These are phyloP conservation scores for Lentinula guzmanii DNA, from an alignment of 768 basidiomycete species.

Conservation along the genomic window DNA sequence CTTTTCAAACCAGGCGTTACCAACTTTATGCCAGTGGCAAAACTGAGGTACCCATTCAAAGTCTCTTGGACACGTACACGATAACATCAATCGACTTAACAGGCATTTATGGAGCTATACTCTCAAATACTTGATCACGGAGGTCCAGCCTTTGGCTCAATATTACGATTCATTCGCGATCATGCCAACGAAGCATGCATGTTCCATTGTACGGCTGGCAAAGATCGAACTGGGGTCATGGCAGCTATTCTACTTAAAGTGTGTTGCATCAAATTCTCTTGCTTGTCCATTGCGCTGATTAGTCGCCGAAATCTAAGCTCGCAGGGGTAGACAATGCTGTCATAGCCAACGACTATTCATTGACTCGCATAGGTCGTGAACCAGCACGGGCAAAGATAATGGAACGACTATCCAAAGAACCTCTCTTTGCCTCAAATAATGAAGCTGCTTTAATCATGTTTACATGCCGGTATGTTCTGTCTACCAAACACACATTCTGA, in stretches of 20 bases:
- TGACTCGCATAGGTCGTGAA: constrained; percentile 76
- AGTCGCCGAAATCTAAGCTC: constrained; percentile 36
- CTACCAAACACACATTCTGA: background rate
- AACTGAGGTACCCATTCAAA: constrained; percentile 51
- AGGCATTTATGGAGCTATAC: constrained; percentile 81
- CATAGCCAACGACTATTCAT: constrained; percentile 69
- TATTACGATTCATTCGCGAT: constrained; percentile 71
- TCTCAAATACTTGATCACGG: constrained; percentile 77
- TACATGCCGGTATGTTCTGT: constrained; percentile 51
- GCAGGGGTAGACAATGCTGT: constrained; percentile 61
- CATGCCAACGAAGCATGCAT: constrained; percentile 56
- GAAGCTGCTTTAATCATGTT: constrained; percentile 82
- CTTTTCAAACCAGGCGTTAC: constrained; percentile 42
- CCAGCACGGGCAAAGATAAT: constrained; percentile 70
- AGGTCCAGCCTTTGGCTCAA: constrained; percentile 58
- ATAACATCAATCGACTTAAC: background rate
- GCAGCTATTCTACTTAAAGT: constrained; percentile 73
- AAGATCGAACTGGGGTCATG: constrained; percentile 75
- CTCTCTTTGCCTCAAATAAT: constrained; percentile 65
- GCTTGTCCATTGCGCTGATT: background rate
- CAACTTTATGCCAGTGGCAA: constrained; percentile 76
- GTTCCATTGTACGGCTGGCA: constrained; percentile 84
- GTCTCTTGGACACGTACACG: background rate
- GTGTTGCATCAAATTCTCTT: constrained; percentile 7
- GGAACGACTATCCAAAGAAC: constrained; percentile 60